phyloP scores from a whole-genome alignment of 2,329 filamentous ascomycete species.

The Setomelanomma holmii region DNA sequence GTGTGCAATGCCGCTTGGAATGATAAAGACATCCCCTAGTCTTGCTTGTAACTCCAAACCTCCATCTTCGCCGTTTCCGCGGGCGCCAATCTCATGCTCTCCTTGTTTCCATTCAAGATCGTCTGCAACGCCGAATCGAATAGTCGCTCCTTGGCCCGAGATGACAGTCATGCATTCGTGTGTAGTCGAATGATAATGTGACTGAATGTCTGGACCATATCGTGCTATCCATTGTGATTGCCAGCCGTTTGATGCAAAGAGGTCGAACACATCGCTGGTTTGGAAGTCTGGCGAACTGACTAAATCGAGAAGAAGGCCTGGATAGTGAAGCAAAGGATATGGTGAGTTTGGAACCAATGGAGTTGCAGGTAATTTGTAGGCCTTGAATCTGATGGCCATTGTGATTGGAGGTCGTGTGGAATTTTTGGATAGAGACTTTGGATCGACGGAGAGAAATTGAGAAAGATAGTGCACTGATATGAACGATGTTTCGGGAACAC shows the following conservation, averaged over 20 bases:
- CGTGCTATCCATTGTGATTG: slow-evolving; percentile 63
- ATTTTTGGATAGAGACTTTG: no score
- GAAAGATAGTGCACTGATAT: no score
- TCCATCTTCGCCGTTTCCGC: slow-evolving; percentile 55
- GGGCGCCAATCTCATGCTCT: slow-evolving; percentile 45
- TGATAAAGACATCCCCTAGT: slow-evolving; percentile 65
- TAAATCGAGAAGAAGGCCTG: slow-evolving; percentile 47
- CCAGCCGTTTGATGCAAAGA: slow-evolving; percentile 61
- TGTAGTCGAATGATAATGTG: slow-evolving; percentile 64
- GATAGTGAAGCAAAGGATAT: slow-evolving; percentile 62
- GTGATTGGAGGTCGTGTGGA: no score
- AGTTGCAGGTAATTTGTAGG: slow-evolving; percentile 33
- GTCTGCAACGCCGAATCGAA: slow-evolving; percentile 64
- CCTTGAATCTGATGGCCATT: slow-evolving; percentile 22
- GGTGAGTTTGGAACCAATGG: slow-evolving; percentile 51
- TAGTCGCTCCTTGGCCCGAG: slow-evolving; percentile 58
- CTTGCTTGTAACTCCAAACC: slow-evolving; percentile 58
- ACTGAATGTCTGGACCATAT: slow-evolving; percentile 62
- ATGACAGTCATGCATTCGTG: slow-evolving; percentile 67
- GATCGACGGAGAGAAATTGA: no score
- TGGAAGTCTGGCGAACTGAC: slow-evolving; percentile 31
- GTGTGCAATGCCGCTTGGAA: slow-evolving; percentile 64
- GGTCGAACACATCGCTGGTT: slow-evolving; percentile 49
- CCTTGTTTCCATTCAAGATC: slow-evolving; percentile 26
- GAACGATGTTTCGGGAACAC: neutral